phyloP scores from a whole-genome alignment of 1,284 basidiomycete species.

The Ganoderma multipileum region DNA sequence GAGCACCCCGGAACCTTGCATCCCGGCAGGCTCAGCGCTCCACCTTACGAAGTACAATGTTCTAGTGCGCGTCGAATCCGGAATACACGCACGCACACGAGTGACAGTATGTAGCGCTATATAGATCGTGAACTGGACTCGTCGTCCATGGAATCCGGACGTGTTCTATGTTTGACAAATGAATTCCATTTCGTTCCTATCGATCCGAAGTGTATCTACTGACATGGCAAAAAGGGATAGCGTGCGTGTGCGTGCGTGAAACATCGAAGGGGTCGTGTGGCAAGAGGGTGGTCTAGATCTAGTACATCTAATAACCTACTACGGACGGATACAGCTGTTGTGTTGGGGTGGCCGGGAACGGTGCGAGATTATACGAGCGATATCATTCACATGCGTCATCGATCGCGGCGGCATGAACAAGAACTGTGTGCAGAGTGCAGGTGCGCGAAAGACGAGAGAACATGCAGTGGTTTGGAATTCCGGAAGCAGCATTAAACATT shows the following conservation, averaged over 20 bases:
- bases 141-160: neutral
- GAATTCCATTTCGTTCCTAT: neutral
- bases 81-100: neutral
- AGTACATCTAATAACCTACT: slow-evolving; percentile 13
- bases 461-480: neutral
- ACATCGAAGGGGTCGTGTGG: neutral
- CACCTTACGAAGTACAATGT: neutral
- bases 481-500: slow-evolving; percentile 22
- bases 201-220: neutral
- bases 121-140: neutral
- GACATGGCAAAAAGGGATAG: neutral
- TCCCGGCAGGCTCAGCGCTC: neutral
- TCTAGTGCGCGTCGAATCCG: neutral
- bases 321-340: slow-evolving; percentile 11
- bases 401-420: neutral
- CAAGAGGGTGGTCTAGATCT: neutral
- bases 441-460: neutral
- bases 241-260: neutral
- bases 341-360: neutral
- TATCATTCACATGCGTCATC: neutral
- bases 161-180: neutral
- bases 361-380: slow-evolving; percentile 4
- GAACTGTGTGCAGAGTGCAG: neutral
- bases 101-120: neutral
- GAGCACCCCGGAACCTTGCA: slow-evolving; percentile 6